Conservation (phyloP, 73 alveolate genomes). For the Loxodes magnus region DNA sequence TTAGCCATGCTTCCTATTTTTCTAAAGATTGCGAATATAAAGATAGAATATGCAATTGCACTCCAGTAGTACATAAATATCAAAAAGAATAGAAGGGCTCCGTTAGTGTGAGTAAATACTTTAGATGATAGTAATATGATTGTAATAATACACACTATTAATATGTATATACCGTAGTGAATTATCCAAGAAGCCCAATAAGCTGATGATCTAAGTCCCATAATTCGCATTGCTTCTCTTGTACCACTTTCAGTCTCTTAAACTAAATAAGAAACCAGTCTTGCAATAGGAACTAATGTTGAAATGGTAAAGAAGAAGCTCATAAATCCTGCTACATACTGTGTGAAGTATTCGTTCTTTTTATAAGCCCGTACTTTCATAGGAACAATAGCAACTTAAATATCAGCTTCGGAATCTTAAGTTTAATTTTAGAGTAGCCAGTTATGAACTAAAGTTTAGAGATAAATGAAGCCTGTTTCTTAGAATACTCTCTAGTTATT, state of each 20-base stretch:
- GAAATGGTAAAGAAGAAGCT: slow-evolving; percentile 15
- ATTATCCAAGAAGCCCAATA: slow-evolving; percentile 88
- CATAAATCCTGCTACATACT: slow-evolving; percentile 1
- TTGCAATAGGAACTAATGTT: background rate
- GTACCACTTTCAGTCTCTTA: slow-evolving; percentile 81
- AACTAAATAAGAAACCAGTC: slow-evolving; percentile 1
- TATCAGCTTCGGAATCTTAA: slow-evolving; percentile 6
- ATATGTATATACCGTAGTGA: too few species aligned
- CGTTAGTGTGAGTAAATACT: too few species aligned
- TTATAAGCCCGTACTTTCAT: slow-evolving; percentile 6
- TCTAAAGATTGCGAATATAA: too few species aligned
- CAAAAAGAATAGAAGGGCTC: too few species aligned
- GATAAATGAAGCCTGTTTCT: too few species aligned
- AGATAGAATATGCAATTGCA: too few species aligned
- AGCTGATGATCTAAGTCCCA: slow-evolving; percentile 86
- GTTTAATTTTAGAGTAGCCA: slow-evolving; percentile 14
- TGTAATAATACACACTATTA: too few species aligned
- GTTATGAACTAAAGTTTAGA: too few species aligned
- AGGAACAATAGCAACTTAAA: slow-evolving; percentile 8
- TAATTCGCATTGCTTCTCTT: slow-evolving; percentile 95
- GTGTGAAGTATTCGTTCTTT: background rate
- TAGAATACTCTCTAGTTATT: too few species aligned
- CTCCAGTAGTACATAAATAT: too few species aligned
- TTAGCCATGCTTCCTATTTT: too few species aligned
- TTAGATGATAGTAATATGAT: too few species aligned